Conservation (phyloP, 2,329 filamentous ascomycete species). For the Fusarium sp. region DNA sequence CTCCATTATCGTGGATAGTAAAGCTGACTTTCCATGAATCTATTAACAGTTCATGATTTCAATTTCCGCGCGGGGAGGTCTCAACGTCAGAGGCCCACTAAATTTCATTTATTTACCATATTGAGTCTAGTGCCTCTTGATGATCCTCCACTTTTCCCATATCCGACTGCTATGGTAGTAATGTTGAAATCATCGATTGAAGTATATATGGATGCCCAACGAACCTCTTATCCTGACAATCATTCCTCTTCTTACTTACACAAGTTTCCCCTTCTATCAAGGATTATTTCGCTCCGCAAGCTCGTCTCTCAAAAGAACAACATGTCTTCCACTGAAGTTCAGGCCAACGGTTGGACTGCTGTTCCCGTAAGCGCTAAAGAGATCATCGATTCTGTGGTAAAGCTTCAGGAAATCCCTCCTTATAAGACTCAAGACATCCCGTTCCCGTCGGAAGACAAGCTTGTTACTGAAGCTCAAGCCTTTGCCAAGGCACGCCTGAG, state of each 20-base stretch:
- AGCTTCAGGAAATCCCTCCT: conserved; percentile 48
- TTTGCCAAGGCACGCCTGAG: conserved; percentile 64
- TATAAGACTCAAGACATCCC: conserved; percentile 54
- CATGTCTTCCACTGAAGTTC: not conserved
- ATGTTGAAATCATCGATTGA: not conserved
- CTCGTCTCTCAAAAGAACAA: not conserved
- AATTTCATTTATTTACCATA: not conserved
- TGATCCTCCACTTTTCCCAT: not conserved
- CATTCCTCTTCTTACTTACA: not conserved
- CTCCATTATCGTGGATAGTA: fast-evolving
- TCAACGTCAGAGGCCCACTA: not conserved
- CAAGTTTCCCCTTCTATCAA: not conserved
- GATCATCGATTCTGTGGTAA: conserved; percentile 55
- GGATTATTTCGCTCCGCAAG: not conserved
- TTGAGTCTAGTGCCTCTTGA: not conserved
- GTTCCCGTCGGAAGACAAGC: conserved; percentile 59
- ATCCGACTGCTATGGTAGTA: too few relatives aligned
- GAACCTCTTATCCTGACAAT: not conserved
- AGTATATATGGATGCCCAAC: not conserved
- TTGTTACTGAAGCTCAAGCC: conserved; percentile 58
- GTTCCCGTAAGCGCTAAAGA: conserved; percentile 55
- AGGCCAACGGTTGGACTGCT: conserved; percentile 58
- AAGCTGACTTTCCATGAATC: not conserved
- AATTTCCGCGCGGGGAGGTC: not conserved
- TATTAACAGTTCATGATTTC: not conserved